Evolutionary conservation across 2,329 filamentous ascomycete species (phyloP), one percentile per base, ranked within the genome.

Genomic region (Trichoderma sp.): DNA sequence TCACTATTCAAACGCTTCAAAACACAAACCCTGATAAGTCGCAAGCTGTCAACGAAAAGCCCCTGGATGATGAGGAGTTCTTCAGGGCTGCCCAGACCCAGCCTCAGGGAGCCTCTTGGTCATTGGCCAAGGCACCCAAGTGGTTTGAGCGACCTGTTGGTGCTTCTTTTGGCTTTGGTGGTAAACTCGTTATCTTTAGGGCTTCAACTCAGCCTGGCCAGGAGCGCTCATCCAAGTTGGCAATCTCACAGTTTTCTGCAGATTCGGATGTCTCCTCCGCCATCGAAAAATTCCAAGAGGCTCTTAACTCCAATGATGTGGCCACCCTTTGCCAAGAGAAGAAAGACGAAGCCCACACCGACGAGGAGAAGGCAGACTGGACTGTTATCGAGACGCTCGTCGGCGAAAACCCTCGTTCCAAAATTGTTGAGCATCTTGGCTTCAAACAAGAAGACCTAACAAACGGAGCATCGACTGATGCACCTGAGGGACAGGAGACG

Each of bases 311-410:
- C 74, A 95, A 95, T 29, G 91, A 98, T 81, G 86, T 99, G 21
- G 88, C 89, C 5, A 88, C 88, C 59, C 94, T 99, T 76, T 98
- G 95, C 82, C 92, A 95, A 81, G 89, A 92, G 27, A 94, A 96
- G 81, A 92, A 95, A 77, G 87, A 92, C 31, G 87, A 91, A 77
- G 93, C 95, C 21, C 92, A 91, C 81, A 94, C 91, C 0, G 95
- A 98, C 1, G 95, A 97, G 78, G 97, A 98, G 83, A 98, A 95
- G 87, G 93, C 94, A 4, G 96, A 98, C 84, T 99, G 97, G 97
- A 93, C 93, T 78, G 95, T 98, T 50, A 94, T 99, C 83, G 92
- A 97, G 83, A 97, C 95, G 2, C 85, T 99, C 76, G 93, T 96
- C 66, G 93, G 94, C 4, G 92, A 93, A 35, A 95, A 96, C 81